Base-by-base conservation (phyloP, 495 filamentous ascomycete species). In the Xylaria flabelliformis region DNA sequence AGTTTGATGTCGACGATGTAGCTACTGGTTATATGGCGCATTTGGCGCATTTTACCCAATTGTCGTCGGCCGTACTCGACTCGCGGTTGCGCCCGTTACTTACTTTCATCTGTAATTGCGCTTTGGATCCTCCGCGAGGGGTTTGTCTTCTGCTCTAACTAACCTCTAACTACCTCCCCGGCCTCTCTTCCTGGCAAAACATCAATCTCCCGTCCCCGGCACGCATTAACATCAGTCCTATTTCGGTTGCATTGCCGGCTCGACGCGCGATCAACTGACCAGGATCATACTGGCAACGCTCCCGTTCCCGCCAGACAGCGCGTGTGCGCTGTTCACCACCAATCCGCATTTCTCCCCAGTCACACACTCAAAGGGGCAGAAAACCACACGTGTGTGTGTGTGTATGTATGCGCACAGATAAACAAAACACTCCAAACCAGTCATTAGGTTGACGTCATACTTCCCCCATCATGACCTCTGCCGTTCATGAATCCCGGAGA, bases 221-320 rank as follows among this genome's bases (percentile, higher is more conserved):
- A 50, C 34, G 65, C 65, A 67, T 67, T 67, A 56, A 67, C 21
- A 56, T 42, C 65, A 55, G 34, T 67, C 48, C 50, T 56, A 41
- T 67, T 67, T 55, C 50, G 65, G 65, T 56, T 67, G 50, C 65
- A 67, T 56, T 44, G 65, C 50, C 42, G 44, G 29, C 64, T 46
- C 41, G 46, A 39, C 46, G 64, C 44, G 63, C 46, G 21, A 51
- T 39, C 21, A 53, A 29, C 42, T 53, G 64, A 29, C 64, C 64
- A 26, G 63, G 63, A 65, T 65, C 63, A 65, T 50, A 50, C 42
- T 34, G 36, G 39, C 17, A 21, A 10, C 61, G 24, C 46, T 29
- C 41, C 65, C 32, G 46, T 36, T 67, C 50, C 50, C 48, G 48
- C 50, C 65, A 42, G 34, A 36, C 50, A 44, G 48, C 61, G 21